Conservation (phyloP, 345 rosid genomes). For the Salix brachista region DNA sequence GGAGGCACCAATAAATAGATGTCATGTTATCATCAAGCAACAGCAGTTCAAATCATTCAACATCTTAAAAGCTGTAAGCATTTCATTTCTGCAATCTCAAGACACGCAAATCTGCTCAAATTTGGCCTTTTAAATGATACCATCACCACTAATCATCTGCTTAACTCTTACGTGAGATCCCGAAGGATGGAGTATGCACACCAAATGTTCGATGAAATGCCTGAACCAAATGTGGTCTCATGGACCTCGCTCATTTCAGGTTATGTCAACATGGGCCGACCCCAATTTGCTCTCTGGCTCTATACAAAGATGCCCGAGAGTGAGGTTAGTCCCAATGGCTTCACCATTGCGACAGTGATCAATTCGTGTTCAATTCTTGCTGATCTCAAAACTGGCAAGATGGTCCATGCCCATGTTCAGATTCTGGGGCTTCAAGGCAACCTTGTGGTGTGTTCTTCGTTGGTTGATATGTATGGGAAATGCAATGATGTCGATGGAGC, state of each 20-base stretch:
- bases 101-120: conserved; percentile 38
- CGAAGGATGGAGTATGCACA: conserved; percentile 29
- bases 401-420: conserved; percentile 54
- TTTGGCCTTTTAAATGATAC: conserved; percentile 36
- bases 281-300: conserved; percentile 36
- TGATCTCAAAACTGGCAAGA: conserved; percentile 41
- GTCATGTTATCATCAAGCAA: conserved; percentile 7
- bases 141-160: conserved; percentile 43
- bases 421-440: conserved; percentile 40
- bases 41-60: conserved; percentile 16
- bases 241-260: conserved; percentile 70
- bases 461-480: conserved; percentile 86
- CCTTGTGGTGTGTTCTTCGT: conserved; percentile 65
- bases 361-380: conserved; percentile 60
- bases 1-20: background rate
- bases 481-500: conserved; percentile 66
- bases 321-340: conserved; percentile 52
- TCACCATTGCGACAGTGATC: conserved; percentile 52
- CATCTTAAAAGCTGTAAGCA: conserved; percentile 34
- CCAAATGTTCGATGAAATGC: conserved; percentile 63
- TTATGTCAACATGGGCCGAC: conserved; percentile 30
- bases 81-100: conserved; percentile 21
- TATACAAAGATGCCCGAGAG: conserved; percentile 36
- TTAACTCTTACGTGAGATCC: conserved; percentile 37
- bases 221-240: conserved; percentile 66